A percentile compares a stretch with the other conserved stretches of the same genome.
Evolutionary conservation across 2,329 filamentous ascomycete species (phyloP).

Genomic region (Huntiella moniliformis): DNA sequence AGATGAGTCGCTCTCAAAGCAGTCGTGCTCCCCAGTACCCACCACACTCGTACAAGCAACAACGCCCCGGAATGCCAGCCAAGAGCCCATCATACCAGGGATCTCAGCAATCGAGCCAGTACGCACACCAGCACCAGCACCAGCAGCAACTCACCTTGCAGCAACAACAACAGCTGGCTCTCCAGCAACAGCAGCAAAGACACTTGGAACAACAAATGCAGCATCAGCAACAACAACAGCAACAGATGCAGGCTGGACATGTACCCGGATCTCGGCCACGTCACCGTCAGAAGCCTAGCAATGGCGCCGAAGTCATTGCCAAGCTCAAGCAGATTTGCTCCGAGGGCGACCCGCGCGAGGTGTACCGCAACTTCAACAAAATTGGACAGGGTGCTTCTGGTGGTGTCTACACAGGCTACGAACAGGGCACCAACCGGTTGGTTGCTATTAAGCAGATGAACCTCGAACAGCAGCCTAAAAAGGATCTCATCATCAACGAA

Average conservation of each 20-base stretch:
- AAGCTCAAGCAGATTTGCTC: constrained; percentile 80
- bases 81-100: constrained; percentile 7
- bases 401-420: constrained; percentile 83
- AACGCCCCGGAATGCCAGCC: not conserved
- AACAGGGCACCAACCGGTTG: constrained; percentile 63
- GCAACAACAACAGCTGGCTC: constrained; percentile 13
- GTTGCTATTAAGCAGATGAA: constrained; percentile 99
- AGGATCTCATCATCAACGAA: constrained; percentile 97
- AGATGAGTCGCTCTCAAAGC: constrained; percentile 36
- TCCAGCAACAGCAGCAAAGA: constrained; percentile 10
- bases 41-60: constrained; percentile 6
- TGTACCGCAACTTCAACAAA: constrained; percentile 77
- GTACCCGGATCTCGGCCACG: constrained; percentile 46
- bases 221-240: constrained; percentile 24
- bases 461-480: constrained; percentile 93
- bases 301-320: constrained; percentile 61
- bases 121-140: constrained; percentile 7
- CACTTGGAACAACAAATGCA: constrained; percentile 14
- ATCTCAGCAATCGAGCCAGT: constrained; percentile 12
- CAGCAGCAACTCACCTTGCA: constrained; percentile 5
- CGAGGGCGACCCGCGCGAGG: constrained; percentile 69
- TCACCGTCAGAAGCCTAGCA: constrained; percentile 62
- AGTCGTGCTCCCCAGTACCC: constrained; percentile 15
- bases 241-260: constrained; percentile 17
- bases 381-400: constrained; percentile 96